A percentile compares a stretch with the other conserved stretches of the same genome.
phyloP scores from a whole-genome alignment of 2,329 filamentous ascomycete species.

The Davidsoniella neocaledoniae region DNA sequence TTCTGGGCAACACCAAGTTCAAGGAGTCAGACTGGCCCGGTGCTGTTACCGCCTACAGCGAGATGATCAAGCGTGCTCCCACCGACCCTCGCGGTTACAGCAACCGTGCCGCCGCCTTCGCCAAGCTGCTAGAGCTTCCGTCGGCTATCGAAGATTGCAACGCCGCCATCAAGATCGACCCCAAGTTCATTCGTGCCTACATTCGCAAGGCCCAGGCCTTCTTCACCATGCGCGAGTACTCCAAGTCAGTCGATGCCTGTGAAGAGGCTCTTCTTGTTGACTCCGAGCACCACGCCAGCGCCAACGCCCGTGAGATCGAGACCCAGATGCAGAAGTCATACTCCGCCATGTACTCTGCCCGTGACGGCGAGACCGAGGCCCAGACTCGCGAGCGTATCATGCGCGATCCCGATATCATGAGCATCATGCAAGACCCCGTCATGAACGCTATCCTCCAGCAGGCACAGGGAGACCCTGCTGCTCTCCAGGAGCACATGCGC shows the following conservation, averaged over 20 bases:
- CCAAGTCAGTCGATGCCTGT: conserved; percentile 80
- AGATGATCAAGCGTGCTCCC: conserved; percentile 93
- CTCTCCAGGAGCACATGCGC: conserved; percentile 92
- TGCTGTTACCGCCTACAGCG: conserved; percentile 81
- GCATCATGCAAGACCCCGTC: conserved; percentile 83
- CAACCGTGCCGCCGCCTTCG: conserved; percentile 90
- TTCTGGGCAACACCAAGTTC: conserved; percentile 92
- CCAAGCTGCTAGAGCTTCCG: conserved; percentile 93
- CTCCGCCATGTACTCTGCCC: conserved; percentile 72
- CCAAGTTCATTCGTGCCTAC: conserved; percentile 87
- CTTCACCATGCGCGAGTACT: conserved; percentile 97
- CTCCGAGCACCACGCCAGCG: conserved; percentile 46
- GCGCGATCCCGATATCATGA: conserved; percentile 86
- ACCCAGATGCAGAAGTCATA: conserved; percentile 87
- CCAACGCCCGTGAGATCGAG: conserved; percentile 82
- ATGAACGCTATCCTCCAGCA: conserved; percentile 98
- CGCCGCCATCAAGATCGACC: conserved; percentile 74
- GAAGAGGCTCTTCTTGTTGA: conserved; percentile 66
- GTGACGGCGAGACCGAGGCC: conserved; percentile 90
- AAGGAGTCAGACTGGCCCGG: conserved; percentile 92
- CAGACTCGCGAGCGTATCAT: conserved; percentile 84
- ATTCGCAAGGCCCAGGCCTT: conserved; percentile 91
- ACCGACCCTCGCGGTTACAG: conserved; percentile 88
- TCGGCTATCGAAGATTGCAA: conserved; percentile 87
- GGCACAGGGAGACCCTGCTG: conserved; percentile 81